These are phyloP conservation scores for Darksidea phi DNA, from an alignment of 495 filamentous ascomycete species.

Conservation along the genomic window DNA sequence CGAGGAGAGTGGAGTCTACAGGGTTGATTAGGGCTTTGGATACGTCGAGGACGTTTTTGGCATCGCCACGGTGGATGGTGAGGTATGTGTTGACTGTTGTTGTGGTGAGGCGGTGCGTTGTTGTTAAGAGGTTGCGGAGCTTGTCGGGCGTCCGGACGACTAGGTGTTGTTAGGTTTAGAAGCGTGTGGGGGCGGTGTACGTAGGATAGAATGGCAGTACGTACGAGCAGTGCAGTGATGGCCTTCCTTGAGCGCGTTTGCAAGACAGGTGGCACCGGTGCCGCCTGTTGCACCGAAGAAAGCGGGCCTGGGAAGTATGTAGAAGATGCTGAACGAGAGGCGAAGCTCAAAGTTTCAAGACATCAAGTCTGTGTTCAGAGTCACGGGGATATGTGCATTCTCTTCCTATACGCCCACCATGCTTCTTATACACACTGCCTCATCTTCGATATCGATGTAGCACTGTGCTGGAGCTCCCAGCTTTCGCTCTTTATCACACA, in stretches of 20 bases:
- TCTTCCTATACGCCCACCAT: too few relatives aligned
- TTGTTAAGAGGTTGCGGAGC: conserved; percentile 51
- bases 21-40: conserved; percentile 28
- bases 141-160: conserved; percentile 61
- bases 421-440: too few relatives aligned
- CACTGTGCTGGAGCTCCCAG: too few relatives aligned
- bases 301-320: too few relatives aligned
- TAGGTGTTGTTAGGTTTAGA: conserved; percentile 16
- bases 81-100: conserved; percentile 35
- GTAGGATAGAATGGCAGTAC: conserved; percentile 32
- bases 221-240: conserved; percentile 35
- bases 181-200: not conserved
- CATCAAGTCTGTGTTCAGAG: too few relatives aligned
- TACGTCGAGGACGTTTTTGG: conserved; percentile 37
- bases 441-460: too few relatives aligned
- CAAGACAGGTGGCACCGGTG: not conserved
- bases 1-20: conserved; percentile 13
- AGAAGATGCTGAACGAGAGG: too few relatives aligned
- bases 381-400: too few relatives aligned
- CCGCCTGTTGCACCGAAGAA: conserved; percentile 8
- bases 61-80: conserved; percentile 40
- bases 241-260: conserved; percentile 29
- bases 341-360: too few relatives aligned
- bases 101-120: conserved; percentile 32
- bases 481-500: too few relatives aligned